Evolutionary conservation across 176 grass and related monocot species (phyloP), one percentile per base, ranked within the genome.

Genomic region (Raddia distichophylla): DNA sequence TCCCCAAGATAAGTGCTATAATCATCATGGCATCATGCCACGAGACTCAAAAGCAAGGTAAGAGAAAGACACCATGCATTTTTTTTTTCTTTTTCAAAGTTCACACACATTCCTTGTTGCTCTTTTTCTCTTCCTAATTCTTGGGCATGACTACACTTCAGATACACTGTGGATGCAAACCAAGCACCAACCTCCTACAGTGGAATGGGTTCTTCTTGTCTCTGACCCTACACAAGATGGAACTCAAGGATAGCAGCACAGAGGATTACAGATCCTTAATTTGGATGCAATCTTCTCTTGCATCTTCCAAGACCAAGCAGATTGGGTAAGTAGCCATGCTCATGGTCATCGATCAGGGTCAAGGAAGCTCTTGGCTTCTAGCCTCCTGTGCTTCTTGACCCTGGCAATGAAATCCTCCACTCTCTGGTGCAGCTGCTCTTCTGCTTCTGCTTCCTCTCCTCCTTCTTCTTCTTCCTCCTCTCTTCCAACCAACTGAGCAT

Each of bases 361-460:
- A 78, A 86, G 88, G 82, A 77, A 87, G 77, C 83, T 88, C 67
- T 82, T 98, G 27, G 79, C 86, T 86, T 98, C 95, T 50, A 86
- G 40, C 79, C 81, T 93, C 84, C 95, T 95, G 63, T 98, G 88
- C 83, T 64, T 88, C 83, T 91, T 98, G 47, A 98, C 88, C 87
- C 79, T 98, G 62, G 95, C 88, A 74, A 98, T 98, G 89, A 93
- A 98, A 78, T 98, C 90, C 8, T 98, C 95, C 18, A 95, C 92
- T 90, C 91, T 98, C 81, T 80, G 83, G 78, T 95, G 78, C 75
- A 94, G 87, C 48, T 98, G 92, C 17, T 86, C 83, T 17, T 82
- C 82, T 48, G 68, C 81, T 60, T 35, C 80, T 44, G 82, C 87
- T 40, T 51, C 89, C 48, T 66, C 89, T 19, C 46, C 8, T 19